Evolutionary conservation across 129 eudicot species (phyloP).

Genomic region (Lactuca saligna): DNA sequence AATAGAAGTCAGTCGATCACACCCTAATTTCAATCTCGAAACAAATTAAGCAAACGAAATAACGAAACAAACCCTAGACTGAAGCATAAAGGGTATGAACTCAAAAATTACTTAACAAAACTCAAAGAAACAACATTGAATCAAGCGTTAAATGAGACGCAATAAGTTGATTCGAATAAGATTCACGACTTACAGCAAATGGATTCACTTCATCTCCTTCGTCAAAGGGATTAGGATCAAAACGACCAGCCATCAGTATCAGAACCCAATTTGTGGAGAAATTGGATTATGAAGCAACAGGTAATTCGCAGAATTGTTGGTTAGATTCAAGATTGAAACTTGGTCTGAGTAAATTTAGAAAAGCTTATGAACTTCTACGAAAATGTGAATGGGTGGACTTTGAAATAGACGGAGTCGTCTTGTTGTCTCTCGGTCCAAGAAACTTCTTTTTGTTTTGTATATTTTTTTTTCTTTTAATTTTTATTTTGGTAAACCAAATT

Average conservation of each 20-base stretch:
- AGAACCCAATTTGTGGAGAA: neutral
- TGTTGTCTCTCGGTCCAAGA: neutral
- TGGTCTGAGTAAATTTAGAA: neutral
- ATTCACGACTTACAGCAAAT: slow-evolving; percentile 25
- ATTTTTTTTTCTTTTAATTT: neutral
- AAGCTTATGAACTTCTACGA: no score
- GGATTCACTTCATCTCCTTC: slow-evolving; percentile 39
- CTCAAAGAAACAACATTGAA: neutral
- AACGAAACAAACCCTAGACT: slow-evolving; percentile 26
- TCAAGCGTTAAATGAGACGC: neutral
- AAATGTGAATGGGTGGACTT: neutral
- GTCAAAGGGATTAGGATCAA: slow-evolving; percentile 37
- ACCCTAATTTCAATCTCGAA: neutral
- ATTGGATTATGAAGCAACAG: neutral
- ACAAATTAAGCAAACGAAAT: neutral
- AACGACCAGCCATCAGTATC: slow-evolving; percentile 27
- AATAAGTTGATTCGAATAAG: neutral
- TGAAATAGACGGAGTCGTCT: slow-evolving; percentile 4
- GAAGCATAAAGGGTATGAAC: slow-evolving; percentile 14
- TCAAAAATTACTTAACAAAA: neutral
- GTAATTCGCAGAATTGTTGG: neutral
- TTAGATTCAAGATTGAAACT: neutral
- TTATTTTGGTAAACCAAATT: neutral
- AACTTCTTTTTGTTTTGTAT: neutral
- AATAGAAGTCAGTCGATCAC: neutral